Base-by-base conservation (phyloP, 352 stramenopile genomes). In the Pythium rhizo-oryzae region DNA sequence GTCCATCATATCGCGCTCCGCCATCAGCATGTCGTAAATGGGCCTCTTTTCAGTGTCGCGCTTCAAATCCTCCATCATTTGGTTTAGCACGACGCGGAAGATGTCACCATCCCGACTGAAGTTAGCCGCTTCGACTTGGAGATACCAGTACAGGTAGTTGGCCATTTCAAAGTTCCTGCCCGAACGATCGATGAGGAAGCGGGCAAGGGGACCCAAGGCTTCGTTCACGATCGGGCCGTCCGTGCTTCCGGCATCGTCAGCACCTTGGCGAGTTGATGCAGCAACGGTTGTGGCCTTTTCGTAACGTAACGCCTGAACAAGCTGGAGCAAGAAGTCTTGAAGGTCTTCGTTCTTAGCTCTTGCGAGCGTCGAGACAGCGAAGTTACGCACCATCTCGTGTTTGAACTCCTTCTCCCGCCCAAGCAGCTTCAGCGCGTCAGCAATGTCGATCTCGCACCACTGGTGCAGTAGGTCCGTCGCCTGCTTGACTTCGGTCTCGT, bases 91-190 rank as follows among this genome's bases (percentile, higher is more conserved):
- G n/a, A 75, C 71, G 19, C 77, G 81, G 67, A 94, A 95, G 44
- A 96, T 90, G 51, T 94, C 85, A 3, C 76, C 81, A 62, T 96
- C 85, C 24, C 82, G 84, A 12, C 70, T 85, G 60, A 89, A 77
- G 55, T 96, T 88, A 4, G 80, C 77, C 33, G 86, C 76, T 59
- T 96, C 88, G 8, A 94, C 88, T 55, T 94, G 90, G 12, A 93
- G 55, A 52, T 93, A 96, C 91, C 97, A 99, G 67, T 98, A 99
- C n/a, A 99, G 92, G 61, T 98, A 99, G 69, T 99, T 99, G 30
- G 97, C 97, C 71, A 99, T 91, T 59, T 98, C 85, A 60, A 99
- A 94, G 63, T 97, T 98, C 24, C 79, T 89, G 39, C 90, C 93
- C 15, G 97, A 97, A 21, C 97, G 88, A 50, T 93, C 84, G 67